phyloP scores from a whole-genome alignment of 192 early-diverging fungal species.

The Pilaira anomala region DNA sequence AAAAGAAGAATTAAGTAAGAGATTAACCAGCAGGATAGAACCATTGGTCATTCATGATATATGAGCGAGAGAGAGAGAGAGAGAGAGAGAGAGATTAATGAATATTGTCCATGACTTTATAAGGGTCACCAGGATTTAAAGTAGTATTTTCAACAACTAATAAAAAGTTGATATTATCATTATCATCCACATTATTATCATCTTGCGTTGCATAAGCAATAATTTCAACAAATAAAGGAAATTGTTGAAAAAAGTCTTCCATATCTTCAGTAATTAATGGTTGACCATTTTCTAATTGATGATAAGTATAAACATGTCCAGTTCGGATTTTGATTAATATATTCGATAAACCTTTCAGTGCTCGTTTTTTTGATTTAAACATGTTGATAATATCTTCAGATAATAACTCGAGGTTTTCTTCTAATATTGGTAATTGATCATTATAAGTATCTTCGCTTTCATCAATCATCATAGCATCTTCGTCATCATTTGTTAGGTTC shows the following conservation, averaged over 20 bases:
- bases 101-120: constrained; percentile 20
- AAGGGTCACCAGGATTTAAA: constrained; percentile 22
- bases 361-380: constrained; percentile 23
- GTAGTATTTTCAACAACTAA: constrained; percentile 25
- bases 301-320: constrained; percentile 38
- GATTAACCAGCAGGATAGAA: neutral
- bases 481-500: neutral
- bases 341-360: constrained; percentile 25
- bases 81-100: neutral
- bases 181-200: constrained; percentile 1
- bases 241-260: constrained; percentile 41
- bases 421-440: constrained; percentile 37
- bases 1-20: neutral
- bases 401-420: constrained; percentile 34
- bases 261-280: constrained; percentile 32
- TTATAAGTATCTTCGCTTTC: neutral
- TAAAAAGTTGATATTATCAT: constrained; percentile 9
- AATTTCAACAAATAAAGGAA: constrained; percentile 41
- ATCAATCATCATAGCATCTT: constrained; percentile 2
- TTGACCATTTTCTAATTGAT: constrained; percentile 27
- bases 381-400: constrained; percentile 37
- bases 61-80: too few species aligned
- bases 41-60: too few species aligned
- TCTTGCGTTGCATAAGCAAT: constrained; percentile 20
- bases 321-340: constrained; percentile 35